These are phyloP conservation scores for Sclerotinia glacialis DNA, from an alignment of 2,329 filamentous ascomycete species.

Conservation along the genomic window DNA sequence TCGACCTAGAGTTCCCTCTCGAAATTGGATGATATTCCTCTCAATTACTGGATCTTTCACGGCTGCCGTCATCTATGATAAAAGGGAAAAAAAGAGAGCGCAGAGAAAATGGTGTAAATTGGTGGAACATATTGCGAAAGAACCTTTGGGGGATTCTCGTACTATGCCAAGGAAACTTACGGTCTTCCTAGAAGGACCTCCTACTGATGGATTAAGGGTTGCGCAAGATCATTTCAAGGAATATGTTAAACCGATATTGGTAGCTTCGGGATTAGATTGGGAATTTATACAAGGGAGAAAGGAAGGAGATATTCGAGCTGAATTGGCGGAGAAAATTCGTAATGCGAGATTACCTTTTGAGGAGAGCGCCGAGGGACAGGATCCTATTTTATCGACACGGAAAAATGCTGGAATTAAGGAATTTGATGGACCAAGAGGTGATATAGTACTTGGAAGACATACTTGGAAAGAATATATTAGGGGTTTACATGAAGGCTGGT, in stretches of 20 bases:
- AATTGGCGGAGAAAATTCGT: slow-evolving; percentile 81
- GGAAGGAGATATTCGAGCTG: slow-evolving; percentile 88
- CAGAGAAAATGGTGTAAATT: slow-evolving; percentile 83
- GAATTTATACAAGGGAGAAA: slow-evolving; percentile 89
- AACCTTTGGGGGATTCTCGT: slow-evolving; percentile 64
- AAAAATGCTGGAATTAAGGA: slow-evolving; percentile 64
- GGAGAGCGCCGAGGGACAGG: slow-evolving; percentile 46
- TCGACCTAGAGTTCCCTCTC: slow-evolving; percentile 80
- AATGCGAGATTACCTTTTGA: slow-evolving; percentile 54
- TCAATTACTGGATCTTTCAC: slow-evolving; percentile 74
- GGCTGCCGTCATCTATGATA: slow-evolving; percentile 84
- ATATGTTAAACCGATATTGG: slow-evolving; percentile 90
- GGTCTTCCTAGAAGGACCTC: slow-evolving; percentile 80
- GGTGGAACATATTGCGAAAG: slow-evolving; percentile 79
- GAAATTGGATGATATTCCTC: slow-evolving; percentile 98
- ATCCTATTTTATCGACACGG: slow-evolving; percentile 62
- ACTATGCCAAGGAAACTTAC: slow-evolving; percentile 80
- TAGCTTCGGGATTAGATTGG: slow-evolving; percentile 89
- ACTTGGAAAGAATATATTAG: slow-evolving; percentile 97
- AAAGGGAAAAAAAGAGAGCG: slow-evolving; percentile 79
- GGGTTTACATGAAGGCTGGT: slow-evolving; percentile 92
- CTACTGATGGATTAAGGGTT: slow-evolving; percentile 76
- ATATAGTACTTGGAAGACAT: slow-evolving; percentile 85
- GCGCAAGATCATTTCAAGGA: slow-evolving; percentile 96
- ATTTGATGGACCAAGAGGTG: slow-evolving; percentile 73